Conservation (phyloP, 148 eudicot species). For the Dysphania ambrosioides region DNA sequence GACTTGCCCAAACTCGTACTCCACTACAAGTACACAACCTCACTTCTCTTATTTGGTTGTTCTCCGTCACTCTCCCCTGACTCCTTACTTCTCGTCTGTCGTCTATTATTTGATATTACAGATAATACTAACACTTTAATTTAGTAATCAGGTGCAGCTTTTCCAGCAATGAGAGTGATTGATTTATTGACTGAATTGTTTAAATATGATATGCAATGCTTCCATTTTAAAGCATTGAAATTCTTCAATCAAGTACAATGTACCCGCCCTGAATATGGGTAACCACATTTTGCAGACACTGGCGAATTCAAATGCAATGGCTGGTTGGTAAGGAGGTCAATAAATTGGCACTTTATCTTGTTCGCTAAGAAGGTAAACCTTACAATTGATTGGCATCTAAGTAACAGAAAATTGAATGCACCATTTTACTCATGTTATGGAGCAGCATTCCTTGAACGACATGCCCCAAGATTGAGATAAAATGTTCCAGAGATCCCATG, state of each 20-base stretch:
- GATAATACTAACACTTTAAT: background rate
- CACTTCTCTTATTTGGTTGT: too few species aligned
- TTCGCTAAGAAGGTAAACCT: background rate
- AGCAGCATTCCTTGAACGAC: constrained; percentile 12
- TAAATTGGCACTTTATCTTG: background rate
- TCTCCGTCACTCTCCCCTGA: too few species aligned
- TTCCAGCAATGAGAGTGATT: background rate
- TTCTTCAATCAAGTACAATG: background rate
- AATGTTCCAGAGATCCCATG: background rate
- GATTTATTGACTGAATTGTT: background rate
- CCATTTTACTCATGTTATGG: constrained; percentile 8
- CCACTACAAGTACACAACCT: too few species aligned
- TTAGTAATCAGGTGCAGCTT: background rate
- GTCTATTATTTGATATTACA: background rate
- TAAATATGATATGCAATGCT: background rate
- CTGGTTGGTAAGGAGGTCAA: constrained; percentile 11
- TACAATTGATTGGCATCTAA: background rate
- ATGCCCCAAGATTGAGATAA: background rate
- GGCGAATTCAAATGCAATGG: background rate
- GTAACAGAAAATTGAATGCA: background rate
- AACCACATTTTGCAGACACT: background rate
- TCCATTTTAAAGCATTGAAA: background rate
- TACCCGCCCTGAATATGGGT: background rate
- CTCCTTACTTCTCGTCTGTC: too few species aligned
- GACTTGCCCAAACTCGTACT: too few species aligned